Evolutionary conservation across 2,329 filamentous ascomycete genomes (phyloP), one percentile per base, ranked within the genome.

Genomic region (Aspergillus sp.): DNA sequence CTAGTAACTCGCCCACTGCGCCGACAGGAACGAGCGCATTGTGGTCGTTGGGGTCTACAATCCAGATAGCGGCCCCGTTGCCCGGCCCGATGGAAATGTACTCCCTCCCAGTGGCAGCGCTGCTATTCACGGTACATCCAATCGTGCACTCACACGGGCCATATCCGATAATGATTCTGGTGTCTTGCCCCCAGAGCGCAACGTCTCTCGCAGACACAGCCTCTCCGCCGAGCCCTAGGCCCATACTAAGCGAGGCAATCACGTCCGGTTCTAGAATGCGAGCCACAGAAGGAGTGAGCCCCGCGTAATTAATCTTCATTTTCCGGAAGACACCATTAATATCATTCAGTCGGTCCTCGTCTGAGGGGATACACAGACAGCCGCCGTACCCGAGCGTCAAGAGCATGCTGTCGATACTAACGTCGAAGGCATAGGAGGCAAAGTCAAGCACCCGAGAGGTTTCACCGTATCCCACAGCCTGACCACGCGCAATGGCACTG

Each of bases 241-340:
- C 22, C 1, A 65, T 53, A 65, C 70, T 61, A 14, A 80, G 62
- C 1, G 68, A 69, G 14, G 72, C 65, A 8, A 79, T 71, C 7
- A 76, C 73, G 47, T 70, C 62, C 0, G 74, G 65, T 11, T 72
- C 66, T 13, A 80, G 51, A 5, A 78, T 66, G 3, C 73, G 67
- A 0, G 82, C 82, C n/a, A 87, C 75, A 0, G 82, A 76, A 0
- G 83, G 79, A 0, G 84, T 87, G 64, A 87, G 76, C 58, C 82
- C 81, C 0, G 76, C 79, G 72, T 78, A 80, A 40, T 77, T 81
- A 33, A 80, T 76, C 6, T 73, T 67, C 74, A 81, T 79, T 0
- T 71, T 64, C 3, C 75, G 73, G 32, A 85, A 79, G 1, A 74
- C 75, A 0, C 72, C 74, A 2, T 73, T 69, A 13, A 84, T 74